These are phyloP conservation scores for Calonectria ilicicola DNA, from an alignment of 2,329 filamentous ascomycete genomes.

Conservation along the genomic window DNA sequence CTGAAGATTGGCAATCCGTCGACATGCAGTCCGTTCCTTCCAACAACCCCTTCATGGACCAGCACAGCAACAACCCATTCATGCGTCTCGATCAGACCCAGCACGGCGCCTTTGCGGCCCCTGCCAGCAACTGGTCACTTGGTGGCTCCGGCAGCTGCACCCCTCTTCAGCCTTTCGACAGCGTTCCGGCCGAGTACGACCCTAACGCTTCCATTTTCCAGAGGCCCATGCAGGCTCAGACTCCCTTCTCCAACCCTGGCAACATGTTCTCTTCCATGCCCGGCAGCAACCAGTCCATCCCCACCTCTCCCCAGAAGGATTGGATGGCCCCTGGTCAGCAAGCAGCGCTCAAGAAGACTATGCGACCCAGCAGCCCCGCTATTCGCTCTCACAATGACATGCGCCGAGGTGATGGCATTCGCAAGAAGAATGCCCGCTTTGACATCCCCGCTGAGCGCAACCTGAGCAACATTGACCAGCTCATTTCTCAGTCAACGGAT, in stretches of 20 bases:
- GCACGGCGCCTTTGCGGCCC: slow-evolving; percentile 53
- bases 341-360: slow-evolving; percentile 68
- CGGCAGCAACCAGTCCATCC: slow-evolving; percentile 61
- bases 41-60: slow-evolving; percentile 72
- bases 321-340: slow-evolving; percentile 60
- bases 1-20: slow-evolving; percentile 72
- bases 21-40: slow-evolving; percentile 74
- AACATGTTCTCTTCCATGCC: slow-evolving; percentile 67
- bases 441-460: slow-evolving; percentile 96
- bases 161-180: slow-evolving; percentile 75
- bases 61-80: slow-evolving; percentile 73
- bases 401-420: slow-evolving; percentile 85
- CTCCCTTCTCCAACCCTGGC: slow-evolving; percentile 66
- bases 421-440: slow-evolving; percentile 99
- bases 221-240: slow-evolving; percentile 63
- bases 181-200: slow-evolving; percentile 69
- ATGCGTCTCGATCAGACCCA: slow-evolving; percentile 70
- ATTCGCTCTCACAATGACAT: slow-evolving; percentile 82
- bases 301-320: slow-evolving; percentile 69
- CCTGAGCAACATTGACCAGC: slow-evolving; percentile 91
- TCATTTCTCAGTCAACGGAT: slow-evolving; percentile 89
- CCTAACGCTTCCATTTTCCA: slow-evolving; percentile 65
- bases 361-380: slow-evolving; percentile 75
- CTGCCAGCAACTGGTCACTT: slow-evolving; percentile 70
- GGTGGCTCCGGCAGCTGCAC: slow-evolving; percentile 79